Conservation (phyloP, 2,329 filamentous ascomycete species). For the Monilinia aucupariae region DNA sequence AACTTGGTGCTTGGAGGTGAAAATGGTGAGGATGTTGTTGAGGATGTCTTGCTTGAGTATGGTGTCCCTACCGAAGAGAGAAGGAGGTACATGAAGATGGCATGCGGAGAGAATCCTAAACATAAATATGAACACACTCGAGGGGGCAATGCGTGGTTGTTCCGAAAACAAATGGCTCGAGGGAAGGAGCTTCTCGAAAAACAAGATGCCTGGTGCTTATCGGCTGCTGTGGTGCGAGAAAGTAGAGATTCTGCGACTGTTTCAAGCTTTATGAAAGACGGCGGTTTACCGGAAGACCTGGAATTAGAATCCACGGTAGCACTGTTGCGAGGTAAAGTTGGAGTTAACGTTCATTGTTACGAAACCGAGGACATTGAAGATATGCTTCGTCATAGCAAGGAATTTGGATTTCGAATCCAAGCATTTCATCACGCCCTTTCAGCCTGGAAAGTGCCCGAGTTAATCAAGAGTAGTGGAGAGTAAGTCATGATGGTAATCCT, state of each 20-base stretch:
- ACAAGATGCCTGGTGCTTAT: constrained; percentile 37
- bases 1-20: constrained; percentile 37
- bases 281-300: constrained; percentile 35
- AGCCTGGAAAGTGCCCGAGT: constrained; percentile 40
- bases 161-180: constrained; percentile 39
- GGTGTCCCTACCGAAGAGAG: constrained; percentile 35
- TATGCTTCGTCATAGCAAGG: constrained; percentile 40
- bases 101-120: constrained; percentile 44
- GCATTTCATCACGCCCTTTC: constrained; percentile 41
- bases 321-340: constrained; percentile 40
- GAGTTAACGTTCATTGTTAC: constrained; percentile 44
- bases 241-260: constrained; percentile 25
- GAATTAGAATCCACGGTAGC: constrained; percentile 40
- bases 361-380: constrained; percentile 42
- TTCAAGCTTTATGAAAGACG: constrained; percentile 22
- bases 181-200: constrained; percentile 37
- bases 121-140: constrained; percentile 37
- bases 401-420: constrained; percentile 40
- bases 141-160: constrained; percentile 39
- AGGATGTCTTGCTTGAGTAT: constrained; percentile 41
- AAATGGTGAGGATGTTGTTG: constrained; percentile 38
- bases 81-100: constrained; percentile 42
- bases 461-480: constrained; percentile 39
- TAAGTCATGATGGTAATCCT: constrained; percentile 26
- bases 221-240: constrained; percentile 26